These are phyloP conservation scores for Diaporthe caulivora DNA, from an alignment of 2,329 filamentous ascomycete genomes.

Conservation along the genomic window DNA sequence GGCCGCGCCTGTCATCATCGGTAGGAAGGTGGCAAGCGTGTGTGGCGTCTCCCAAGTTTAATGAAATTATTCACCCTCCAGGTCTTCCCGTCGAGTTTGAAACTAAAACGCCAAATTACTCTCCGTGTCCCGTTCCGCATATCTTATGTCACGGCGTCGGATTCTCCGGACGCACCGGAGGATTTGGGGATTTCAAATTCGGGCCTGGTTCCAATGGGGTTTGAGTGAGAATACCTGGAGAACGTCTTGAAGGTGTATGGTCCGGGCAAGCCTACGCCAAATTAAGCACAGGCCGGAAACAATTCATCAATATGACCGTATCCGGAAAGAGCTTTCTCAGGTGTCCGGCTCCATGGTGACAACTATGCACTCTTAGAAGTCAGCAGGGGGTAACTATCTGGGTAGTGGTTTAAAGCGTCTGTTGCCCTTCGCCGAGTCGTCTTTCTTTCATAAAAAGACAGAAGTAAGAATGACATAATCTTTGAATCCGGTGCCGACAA, in stretches of 20 bases:
- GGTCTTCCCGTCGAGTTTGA: neutral
- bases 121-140: slow-evolving; percentile 14
- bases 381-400: no score
- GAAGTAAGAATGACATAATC: no score
- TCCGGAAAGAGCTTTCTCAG: neutral
- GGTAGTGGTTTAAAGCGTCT: no score
- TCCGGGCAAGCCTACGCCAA: neutral
- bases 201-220: neutral
- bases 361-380: neutral
- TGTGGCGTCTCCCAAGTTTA: slow-evolving; percentile 8
- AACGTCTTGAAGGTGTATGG: neutral
- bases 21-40: neutral
- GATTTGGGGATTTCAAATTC: neutral
- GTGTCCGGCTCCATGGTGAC: neutral
- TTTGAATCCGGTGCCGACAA: no score
- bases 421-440: no score
- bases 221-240: neutral
- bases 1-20: neutral
- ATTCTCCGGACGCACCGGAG: neutral
- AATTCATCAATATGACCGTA: neutral
- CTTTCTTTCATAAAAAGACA: no score
- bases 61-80: neutral
- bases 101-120: neutral
- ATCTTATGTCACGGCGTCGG: neutral
- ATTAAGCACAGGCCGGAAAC: neutral